Base-by-base conservation (phyloP, 352 stramenopile genomes). In the Phytophthora colocasiae region DNA sequence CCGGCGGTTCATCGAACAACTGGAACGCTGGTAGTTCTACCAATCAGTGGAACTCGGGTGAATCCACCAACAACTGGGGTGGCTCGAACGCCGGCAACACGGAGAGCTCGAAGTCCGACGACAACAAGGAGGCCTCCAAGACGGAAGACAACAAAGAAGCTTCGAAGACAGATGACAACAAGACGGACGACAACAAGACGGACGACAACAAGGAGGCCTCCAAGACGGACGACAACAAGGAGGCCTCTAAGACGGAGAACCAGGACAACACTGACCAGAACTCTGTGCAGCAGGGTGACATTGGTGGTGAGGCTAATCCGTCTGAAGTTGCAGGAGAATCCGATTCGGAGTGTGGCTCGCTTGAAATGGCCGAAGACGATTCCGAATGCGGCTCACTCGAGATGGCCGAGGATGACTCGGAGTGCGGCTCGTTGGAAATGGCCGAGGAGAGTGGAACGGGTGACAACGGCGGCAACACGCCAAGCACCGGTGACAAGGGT, bases 381-480 rank as follows among this genome's bases (percentile, higher is more conserved):
- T 73, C 59, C 4, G 67, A 71, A 52, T 75, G 58, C 36, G 63
- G 55, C 1, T 73, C 69, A 8, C 53, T 77, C 5, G 67, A 79
- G n/a, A 59, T 75, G 26, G 66, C 62, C 10, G 62, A 75, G 46
- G 58, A 55, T 6, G 58, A 73, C 39, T 62, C 62, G 0, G 66
- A 73, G 36, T 71, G 61, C 15, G 69, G 57, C 1, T 71, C 71
- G 6, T 61, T 79, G 6, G 66, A 80, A n/a, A 57, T 80, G 31
- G 68, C 66, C 14, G 63, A 69, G 31, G 31, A 36, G 15, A 52
- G 24, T 34, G 49, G 47, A 8, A 34, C 52, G n/a, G 50, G 49
- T 26, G 8, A 41, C 24, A 48, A 36, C 3, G 41, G 63, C 11
- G 46, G 57, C 2, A 58, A 66, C 47, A 54, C 48, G 10, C 26